Conservation (phyloP, 2,329 filamentous ascomycete species). For the Coniochaeta prunicola region DNA sequence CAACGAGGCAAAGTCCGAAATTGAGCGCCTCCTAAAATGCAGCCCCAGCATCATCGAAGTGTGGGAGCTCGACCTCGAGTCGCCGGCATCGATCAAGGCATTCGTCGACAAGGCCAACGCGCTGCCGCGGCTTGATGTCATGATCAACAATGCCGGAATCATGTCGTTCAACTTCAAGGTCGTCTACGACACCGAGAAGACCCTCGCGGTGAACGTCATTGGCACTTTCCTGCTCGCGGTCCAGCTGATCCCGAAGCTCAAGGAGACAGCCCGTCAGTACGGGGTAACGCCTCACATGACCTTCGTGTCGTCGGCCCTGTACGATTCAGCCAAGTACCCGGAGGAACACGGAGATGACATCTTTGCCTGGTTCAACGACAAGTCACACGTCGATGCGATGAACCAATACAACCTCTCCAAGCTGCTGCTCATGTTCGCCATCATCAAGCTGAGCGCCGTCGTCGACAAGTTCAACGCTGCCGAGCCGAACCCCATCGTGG, state of each 20-base stretch:
- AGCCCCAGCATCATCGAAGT: slow-evolving; percentile 24
- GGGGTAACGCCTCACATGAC: slow-evolving; percentile 7
- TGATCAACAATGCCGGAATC: slow-evolving; percentile 30
- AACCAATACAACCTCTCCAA: slow-evolving; percentile 14
- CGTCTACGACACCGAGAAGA: slow-evolving; percentile 10
- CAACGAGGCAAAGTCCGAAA: slow-evolving; percentile 20
- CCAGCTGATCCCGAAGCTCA: slow-evolving; percentile 10
- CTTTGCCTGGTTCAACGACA: slow-evolving; percentile 10
- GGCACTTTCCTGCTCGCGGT: slow-evolving; percentile 10
- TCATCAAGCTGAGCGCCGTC: slow-evolving; percentile 6
- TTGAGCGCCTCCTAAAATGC: slow-evolving; percentile 11
- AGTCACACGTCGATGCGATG: slow-evolving; percentile 7
- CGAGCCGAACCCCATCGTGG: slow-evolving; percentile 9
- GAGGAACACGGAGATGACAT: slow-evolving; percentile 12
- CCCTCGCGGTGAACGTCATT: slow-evolving; percentile 7
- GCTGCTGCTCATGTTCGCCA: slow-evolving; percentile 9
- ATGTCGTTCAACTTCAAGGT: slow-evolving; percentile 3
- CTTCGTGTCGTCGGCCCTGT: slow-evolving; percentile 6
- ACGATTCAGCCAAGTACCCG: slow-evolving; percentile 14
- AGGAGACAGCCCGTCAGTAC: slow-evolving; percentile 6
- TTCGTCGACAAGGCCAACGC: slow-evolving; percentile 22
- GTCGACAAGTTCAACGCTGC: background rate
- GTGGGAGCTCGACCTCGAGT: slow-evolving; percentile 31
- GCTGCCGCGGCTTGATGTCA: slow-evolving; percentile 18
- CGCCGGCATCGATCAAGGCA: slow-evolving; percentile 22